phyloP scores from a whole-genome alignment of 768 basidiomycete species.

The Auriscalpium orientale region DNA sequence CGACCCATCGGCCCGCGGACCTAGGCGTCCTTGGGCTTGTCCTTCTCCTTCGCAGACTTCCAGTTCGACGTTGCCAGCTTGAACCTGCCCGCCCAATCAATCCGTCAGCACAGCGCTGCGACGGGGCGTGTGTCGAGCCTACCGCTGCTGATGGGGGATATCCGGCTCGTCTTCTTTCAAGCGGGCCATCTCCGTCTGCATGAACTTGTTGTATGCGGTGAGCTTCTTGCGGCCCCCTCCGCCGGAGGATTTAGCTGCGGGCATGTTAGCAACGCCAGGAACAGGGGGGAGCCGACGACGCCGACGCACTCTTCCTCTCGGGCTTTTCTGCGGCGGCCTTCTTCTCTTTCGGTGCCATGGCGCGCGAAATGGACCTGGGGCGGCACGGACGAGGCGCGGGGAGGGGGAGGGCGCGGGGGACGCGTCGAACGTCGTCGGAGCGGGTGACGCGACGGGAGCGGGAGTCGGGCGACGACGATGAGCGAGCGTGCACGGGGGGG shows the following conservation, averaged over 20 bases:
- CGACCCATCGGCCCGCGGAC: slow-evolving; percentile 1
- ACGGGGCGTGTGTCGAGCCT: slow-evolving; percentile 13
- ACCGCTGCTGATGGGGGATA: slow-evolving; percentile 70
- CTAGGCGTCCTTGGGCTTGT: slow-evolving; percentile 9
- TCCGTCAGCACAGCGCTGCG: slow-evolving; percentile 4
- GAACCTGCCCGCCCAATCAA: slow-evolving; percentile 39
- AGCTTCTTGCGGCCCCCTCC: slow-evolving; percentile 51
- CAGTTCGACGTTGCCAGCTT: slow-evolving; percentile 71
- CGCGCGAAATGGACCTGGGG: neutral
- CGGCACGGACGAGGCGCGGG: neutral
- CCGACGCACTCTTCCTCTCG: slow-evolving; percentile 13
- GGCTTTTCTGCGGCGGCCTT: slow-evolving; percentile 13
- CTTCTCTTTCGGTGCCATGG: slow-evolving; percentile 11
- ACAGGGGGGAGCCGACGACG: neutral
- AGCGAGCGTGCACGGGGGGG: neutral
- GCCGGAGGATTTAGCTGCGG: slow-evolving; percentile 43
- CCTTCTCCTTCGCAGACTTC: slow-evolving; percentile 62
- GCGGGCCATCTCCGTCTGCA: slow-evolving; percentile 74
- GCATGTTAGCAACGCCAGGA: slow-evolving; percentile 10
- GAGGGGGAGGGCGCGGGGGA: neutral
- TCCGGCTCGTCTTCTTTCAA: slow-evolving; percentile 71
- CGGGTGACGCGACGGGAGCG: neutral
- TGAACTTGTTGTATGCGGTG: slow-evolving; percentile 71
- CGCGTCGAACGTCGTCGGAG: neutral
- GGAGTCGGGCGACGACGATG: neutral